Base-by-base conservation (phyloP, 225 moss, liverwort and hornwort genomes). In the Pseudisothecium myosuroides region DNA sequence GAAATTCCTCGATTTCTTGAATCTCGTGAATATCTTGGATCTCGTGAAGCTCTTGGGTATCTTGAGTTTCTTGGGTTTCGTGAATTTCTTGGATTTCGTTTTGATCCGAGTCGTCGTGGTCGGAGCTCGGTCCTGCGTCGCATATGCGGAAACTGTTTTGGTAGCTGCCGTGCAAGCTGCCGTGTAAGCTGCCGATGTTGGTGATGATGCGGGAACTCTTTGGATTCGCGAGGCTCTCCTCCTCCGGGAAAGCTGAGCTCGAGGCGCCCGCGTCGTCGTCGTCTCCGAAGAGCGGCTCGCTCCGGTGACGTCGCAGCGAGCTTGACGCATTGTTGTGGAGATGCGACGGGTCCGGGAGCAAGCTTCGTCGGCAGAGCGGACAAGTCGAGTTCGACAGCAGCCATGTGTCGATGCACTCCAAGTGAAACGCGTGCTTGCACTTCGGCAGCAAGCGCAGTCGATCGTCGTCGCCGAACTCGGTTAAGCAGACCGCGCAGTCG, bases 361-460 rank as follows among this genome's bases (percentile, higher is more conserved):
- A 85, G 47, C 92, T 92, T 41, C 96, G 95, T 24, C 96, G 90
- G 81, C 96, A 96, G 45, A 95, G 93, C 2, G 96, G 96, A 81
- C 96, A 95, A 10, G 93, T 94, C 37, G 96, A 95, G 87, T 96
- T 93, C 54, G 93, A 93, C 80, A 92, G 80, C 31, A 96, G 89
- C 95, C 95, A 96, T 62, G 92, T 96, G 89, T 95, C 91, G 65
- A 95, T 94, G 86, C 95, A 96, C 31, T 91, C 92, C 24, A 92
- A 86, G 81, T 96, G 95, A 80, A 95, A 95, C 31, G 94, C 89
- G 84, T 95, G 95, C 74, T 94, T 95, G 88, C 95, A 95, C 41
- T 91, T 93, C 4, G 96, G 96, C 76, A 94, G 82, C 17, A 95
- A 88, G 29, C 95, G 93, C 28, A 96, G 87, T 1, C 90, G 89